These are phyloP conservation scores for Ogataea naganishii DNA, from an alignment of 805 yeast species.

Conservation along the genomic window DNA sequence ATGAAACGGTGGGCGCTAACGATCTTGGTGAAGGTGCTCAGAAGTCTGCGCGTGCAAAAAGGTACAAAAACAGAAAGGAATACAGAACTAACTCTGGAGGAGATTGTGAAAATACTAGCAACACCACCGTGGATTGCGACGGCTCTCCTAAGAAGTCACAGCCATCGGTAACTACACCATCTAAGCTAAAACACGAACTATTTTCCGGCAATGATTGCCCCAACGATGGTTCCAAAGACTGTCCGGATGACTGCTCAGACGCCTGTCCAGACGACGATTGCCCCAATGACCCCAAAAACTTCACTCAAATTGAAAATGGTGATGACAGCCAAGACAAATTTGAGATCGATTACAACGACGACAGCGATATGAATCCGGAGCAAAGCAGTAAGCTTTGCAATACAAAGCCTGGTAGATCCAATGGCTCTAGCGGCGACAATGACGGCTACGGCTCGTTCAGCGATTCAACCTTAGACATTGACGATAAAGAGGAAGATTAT, in stretches of 20 bases:
- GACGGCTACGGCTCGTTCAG: slow-evolving; percentile 12
- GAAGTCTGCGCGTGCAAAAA: no score
- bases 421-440: slow-evolving; percentile 17
- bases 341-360: slow-evolving; percentile 26
- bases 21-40: no score
- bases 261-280: slow-evolving; percentile 3
- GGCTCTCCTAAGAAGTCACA: no score
- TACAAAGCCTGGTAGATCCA: not conserved
- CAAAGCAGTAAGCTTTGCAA: not conserved
- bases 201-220: no score
- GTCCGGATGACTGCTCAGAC: not conserved
- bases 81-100: no score
- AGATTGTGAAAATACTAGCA: no score
- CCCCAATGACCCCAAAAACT: slow-evolving; percentile 3
- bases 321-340: slow-evolving; percentile 10
- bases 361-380: slow-evolving; percentile 3
- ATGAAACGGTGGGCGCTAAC: no score
- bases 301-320: no score
- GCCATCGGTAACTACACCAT: not conserved
- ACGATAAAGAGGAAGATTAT: slow-evolving; percentile 41
- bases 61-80: no score
- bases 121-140: no score
- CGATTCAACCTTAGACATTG: slow-evolving; percentile 37
- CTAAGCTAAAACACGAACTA: slow-evolving; percentile 1
- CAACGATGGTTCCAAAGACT: not conserved